A percentile compares a stretch with the other conserved stretches of the same genome.
Evolutionary conservation across 148 eudicot genomes (phyloP).

Genomic region (Chenopodium quinoa): DNA sequence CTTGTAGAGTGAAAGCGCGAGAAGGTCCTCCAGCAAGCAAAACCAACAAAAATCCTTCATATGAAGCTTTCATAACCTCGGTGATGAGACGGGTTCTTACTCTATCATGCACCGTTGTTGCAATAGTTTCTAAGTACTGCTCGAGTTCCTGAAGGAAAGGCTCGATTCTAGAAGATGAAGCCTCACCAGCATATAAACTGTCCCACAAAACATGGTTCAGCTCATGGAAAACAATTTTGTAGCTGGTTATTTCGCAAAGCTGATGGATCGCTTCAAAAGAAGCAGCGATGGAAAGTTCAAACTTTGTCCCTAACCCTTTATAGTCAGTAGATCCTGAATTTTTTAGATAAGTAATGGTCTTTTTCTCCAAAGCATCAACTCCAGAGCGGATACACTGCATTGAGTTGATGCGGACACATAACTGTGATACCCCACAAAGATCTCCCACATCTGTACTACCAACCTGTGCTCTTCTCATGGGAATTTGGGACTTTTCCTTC

Average conservation of each 20-base stretch:
- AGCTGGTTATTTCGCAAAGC: constrained; percentile 67
- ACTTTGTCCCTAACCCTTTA: constrained; percentile 39
- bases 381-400: constrained; percentile 61
- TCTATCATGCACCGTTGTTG: constrained; percentile 72
- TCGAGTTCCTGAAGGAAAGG: constrained; percentile 74
- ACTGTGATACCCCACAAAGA: constrained; percentile 50
- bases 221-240: constrained; percentile 64
- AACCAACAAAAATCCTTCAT: constrained; percentile 78
- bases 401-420: constrained; percentile 85
- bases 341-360: constrained; percentile 47
- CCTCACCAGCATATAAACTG: constrained; percentile 61
- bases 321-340: constrained; percentile 41
- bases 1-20: constrained; percentile 58
- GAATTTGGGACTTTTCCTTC: constrained; percentile 54
- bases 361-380: constrained; percentile 58
- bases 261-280: constrained; percentile 67
- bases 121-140: constrained; percentile 56
- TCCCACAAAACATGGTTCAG: constrained; percentile 67
- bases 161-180: constrained; percentile 63
- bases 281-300: constrained; percentile 62
- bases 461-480: constrained; percentile 46
- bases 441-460: constrained; percentile 39
- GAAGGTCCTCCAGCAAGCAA: constrained; percentile 96
- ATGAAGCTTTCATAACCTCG: constrained; percentile 84
- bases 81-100: constrained; percentile 75